These are phyloP conservation scores for Cephalotrichum gorgonifer DNA, from an alignment of 2,329 filamentous ascomycete genomes.

Conservation along the genomic window DNA sequence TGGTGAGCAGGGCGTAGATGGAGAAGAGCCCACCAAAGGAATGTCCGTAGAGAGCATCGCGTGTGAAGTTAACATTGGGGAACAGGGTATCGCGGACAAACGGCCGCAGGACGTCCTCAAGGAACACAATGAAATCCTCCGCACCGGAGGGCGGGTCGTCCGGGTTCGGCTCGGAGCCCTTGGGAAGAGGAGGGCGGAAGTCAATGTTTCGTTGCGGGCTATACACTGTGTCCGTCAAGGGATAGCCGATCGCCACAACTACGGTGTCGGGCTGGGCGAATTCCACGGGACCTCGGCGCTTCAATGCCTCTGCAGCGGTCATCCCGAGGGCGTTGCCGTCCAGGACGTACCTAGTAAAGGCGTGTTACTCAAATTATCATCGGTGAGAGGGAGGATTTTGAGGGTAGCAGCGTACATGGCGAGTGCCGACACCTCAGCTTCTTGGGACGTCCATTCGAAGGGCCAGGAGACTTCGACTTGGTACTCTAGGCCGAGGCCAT, in stretches of 20 bases:
- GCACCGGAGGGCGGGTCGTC: conserved; percentile 27
- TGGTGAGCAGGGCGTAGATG: conserved; percentile 30
- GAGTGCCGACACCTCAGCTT: conserved; percentile 12
- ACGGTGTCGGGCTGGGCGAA: conserved; percentile 16
- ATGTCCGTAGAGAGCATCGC: conserved; percentile 35
- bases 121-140: conserved; percentile 30
- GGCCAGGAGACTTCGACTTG: conserved; percentile 20
- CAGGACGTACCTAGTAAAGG: conserved; percentile 17
- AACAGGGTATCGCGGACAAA: conserved; percentile 17
- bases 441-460: conserved; percentile 14
- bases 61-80: conserved; percentile 19
- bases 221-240: conserved; percentile 16
- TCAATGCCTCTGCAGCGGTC: conserved; percentile 22
- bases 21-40: conserved; percentile 38
- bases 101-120: conserved; percentile 26
- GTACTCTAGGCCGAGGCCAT: conserved; percentile 11
- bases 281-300: conserved; percentile 13
- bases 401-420: conserved; percentile 14
- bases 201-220: conserved; percentile 18
- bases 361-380: background rate
- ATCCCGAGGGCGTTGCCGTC: conserved; percentile 20
- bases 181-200: conserved; percentile 17
- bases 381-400: background rate
- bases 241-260: conserved; percentile 22
- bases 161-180: conserved; percentile 13